phyloP scores from a whole-genome alignment of 2,329 filamentous ascomycete genomes.

The Talaromyces sp. region DNA sequence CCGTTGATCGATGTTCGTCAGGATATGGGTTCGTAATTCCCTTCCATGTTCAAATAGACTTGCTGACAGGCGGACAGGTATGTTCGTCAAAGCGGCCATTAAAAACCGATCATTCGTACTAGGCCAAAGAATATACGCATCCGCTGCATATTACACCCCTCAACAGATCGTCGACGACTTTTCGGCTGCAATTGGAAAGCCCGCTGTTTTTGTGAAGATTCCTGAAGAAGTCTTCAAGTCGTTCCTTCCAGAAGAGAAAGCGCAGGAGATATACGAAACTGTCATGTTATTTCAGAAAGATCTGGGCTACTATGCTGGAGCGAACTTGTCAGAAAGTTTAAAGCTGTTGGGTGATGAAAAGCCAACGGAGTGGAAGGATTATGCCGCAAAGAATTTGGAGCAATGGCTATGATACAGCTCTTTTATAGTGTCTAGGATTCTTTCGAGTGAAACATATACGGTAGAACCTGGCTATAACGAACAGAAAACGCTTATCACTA shows the following conservation, averaged over 20 bases:
- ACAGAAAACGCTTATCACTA: too few relatives aligned
- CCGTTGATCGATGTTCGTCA: conserved; percentile 47
- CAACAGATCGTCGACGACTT: conserved; percentile 44
- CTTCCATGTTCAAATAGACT: not conserved
- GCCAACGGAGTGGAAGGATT: conserved; percentile 31
- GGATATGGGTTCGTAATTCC: conserved; percentile 48
- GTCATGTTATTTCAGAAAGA: conserved; percentile 50
- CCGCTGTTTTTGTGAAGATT: conserved; percentile 27
- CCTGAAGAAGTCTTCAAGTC: conserved; percentile 30
- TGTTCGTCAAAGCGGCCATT: conserved; percentile 34
- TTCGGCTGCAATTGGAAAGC: conserved; percentile 42
- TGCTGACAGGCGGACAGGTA: conserved; percentile 24
- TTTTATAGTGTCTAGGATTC: not conserved
- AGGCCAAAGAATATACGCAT: conserved; percentile 48
- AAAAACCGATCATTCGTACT: conserved; percentile 45
- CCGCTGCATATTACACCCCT: conserved; percentile 41
- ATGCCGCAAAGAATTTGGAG: conserved; percentile 4
- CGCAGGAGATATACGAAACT: conserved; percentile 55
- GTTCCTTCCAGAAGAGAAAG: conserved; percentile 25
- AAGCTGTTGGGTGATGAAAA: conserved; percentile 27
- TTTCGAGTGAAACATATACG: not conserved
- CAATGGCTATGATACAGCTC: not conserved
- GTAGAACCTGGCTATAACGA: too few relatives aligned
- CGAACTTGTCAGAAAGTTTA: conserved; percentile 27
- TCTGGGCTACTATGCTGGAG: conserved; percentile 55